Base-by-base conservation (phyloP, 768 basidiomycete genomes). In the Mycena chlorophos region DNA sequence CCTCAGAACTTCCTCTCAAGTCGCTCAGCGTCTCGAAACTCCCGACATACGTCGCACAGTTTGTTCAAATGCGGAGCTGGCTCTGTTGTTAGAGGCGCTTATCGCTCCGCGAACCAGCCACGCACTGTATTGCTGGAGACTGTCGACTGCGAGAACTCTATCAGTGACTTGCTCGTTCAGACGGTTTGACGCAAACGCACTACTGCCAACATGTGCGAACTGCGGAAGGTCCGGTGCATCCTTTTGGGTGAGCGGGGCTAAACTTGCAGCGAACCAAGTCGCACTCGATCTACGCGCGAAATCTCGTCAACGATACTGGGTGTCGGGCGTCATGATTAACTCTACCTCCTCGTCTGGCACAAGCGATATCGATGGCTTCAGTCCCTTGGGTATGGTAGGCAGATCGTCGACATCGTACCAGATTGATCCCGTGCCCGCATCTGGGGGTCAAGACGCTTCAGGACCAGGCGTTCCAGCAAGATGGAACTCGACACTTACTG, bases 201-300 rank as follows among this genome's bases (percentile, higher is more conserved):
- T 88, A 87, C 69, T 88, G 86, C 84, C 86, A 87, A 67, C 86
- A 88, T 54, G 75, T 78, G 57, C 77, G 68, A 58, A 70, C 75
- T 64, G 86, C 87, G 40, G 68, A 60, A 30, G 83, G 82, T 3
- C 79, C 76, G 45, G 63, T 52, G 66, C 86, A 88, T 31, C 70
- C 65, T 38, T 48, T 64, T 31, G 85, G 74, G 66, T 88, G 86
- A 29, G 63, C 71, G 5, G 78, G 77, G 63, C 86, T 87, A 63
- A 88, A 87, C 71, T 79, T 85, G 73, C 86, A 87, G 56, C 71
- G 78, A 37, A 71, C 70, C 52, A 81, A 71, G 62, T 82, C 77
- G 57, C 86, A 88, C 64, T 82, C 79, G 62, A 88, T 86, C 86
- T 88, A 56, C 27, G 25, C n/a, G 29, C 51, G 26, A 43, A 49